Evolutionary conservation across 331 rosid species (phyloP).

Genomic region (Malus hybrid): DNA sequence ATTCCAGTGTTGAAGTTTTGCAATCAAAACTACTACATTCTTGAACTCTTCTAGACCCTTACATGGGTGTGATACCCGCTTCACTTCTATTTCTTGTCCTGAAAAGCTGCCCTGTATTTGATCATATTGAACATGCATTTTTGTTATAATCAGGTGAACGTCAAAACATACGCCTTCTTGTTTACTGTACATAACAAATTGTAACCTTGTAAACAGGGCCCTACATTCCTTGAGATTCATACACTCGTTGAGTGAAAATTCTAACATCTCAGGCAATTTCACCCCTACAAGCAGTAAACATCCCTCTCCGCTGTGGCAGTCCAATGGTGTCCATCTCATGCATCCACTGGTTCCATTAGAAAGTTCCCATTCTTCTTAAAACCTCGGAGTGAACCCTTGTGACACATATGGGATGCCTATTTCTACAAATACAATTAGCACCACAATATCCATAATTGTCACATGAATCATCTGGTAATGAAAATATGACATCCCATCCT

Average conservation of each 20-base stretch:
- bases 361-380: not conserved
- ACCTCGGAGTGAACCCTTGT: conserved; percentile 17
- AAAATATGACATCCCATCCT: not conserved
- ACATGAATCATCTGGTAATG: conserved; percentile 2
- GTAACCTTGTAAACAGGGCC: not conserved
- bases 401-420: conserved; percentile 18
- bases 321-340: conserved; percentile 12
- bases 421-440: conserved; percentile 29
- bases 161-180: not conserved
- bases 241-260: conserved; percentile 19
- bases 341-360: conserved; percentile 12
- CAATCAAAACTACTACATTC: conserved; percentile 8
- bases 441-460: conserved; percentile 51
- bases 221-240: conserved; percentile 27
- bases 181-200: not conserved
- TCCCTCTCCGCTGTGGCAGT: conserved; percentile 20
- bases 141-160: not conserved
- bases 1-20: conserved; percentile 33
- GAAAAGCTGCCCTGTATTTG: not conserved
- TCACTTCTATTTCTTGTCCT: not conserved
- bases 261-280: conserved; percentile 23
- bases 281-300: conserved; percentile 8
- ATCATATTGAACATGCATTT: not conserved
- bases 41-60: not conserved
- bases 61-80: not conserved